Evolutionary conservation across 768 basidiomycete genomes (phyloP), one percentile per base, ranked within the genome.

Genomic region (Leccinum fibrillosum): DNA sequence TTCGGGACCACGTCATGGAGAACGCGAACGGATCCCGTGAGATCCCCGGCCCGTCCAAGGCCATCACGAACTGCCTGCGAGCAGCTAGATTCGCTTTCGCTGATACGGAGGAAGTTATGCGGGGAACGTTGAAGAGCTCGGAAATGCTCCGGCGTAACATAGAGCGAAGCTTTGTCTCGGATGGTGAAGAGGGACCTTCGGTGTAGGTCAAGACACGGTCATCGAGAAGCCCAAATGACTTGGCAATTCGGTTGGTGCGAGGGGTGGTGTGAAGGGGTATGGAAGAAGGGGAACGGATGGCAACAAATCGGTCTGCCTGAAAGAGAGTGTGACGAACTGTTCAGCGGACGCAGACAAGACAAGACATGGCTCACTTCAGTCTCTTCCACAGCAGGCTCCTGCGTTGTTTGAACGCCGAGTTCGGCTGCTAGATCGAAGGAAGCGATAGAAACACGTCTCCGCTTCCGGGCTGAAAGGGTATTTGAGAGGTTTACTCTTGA

Each of bases 11-110:
- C 37, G 80, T 74, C 56, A 88, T 81, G 3, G 86, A 82, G 62
- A 77, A 82, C 3, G 85, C 81, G 53, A 82, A 80, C 9, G 77
- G 73, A 59, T 85, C 79, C 6, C 72, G 69, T 8, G 81, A 77
- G 25, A 88, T 80, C 4, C 84, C 85, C 0, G 86, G 86, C 13
- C 83, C 84, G 63, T 88, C 86, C n/a, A 88, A 74, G 0, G 82
- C 80, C 62, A 86, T 75, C 2, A 80, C 61, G 64, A 82, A 85
- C 55, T 86, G 83, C 54, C 77, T 78, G 48, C 77, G 77, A 57
- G 77, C 74, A 39, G 75, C 81, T 8, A 88, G 75, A 64, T 87
- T 82, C 42, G 84, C 78, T n/a, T 75, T 77, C 4, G 84, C 83
- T 5, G 86, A 88, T 12, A 80, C 76, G 58, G 72, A 49, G 48